phyloP scores from a whole-genome alignment of 2,329 filamentous ascomycete genomes.

The Botrytis elliptica region DNA sequence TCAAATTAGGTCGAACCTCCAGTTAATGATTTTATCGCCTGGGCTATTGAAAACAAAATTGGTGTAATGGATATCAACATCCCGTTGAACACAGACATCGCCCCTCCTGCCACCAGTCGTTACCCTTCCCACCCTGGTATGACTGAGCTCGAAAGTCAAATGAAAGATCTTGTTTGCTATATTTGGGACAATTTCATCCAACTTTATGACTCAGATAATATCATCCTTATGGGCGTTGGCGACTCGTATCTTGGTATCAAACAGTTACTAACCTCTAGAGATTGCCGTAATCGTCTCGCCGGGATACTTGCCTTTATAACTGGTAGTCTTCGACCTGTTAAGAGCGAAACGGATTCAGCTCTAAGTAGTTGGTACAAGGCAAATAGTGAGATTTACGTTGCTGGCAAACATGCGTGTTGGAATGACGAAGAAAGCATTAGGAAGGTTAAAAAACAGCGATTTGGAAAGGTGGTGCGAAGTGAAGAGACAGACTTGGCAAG shows the following conservation, averaged over 20 bases:
- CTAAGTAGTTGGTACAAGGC: constrained; percentile 80
- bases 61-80: constrained; percentile 91
- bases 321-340: constrained; percentile 73
- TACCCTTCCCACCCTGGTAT: constrained; percentile 45
- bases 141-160: constrained; percentile 50
- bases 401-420: constrained; percentile 75
- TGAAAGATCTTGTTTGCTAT: constrained; percentile 75
- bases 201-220: constrained; percentile 63
- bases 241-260: constrained; percentile 83
- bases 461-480: constrained; percentile 57
- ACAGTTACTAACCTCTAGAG: constrained; percentile 73
- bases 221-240: constrained; percentile 88
- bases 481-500: constrained; percentile 48
- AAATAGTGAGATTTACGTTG: constrained; percentile 77
- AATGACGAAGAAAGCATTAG: constrained; percentile 57
- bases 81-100: constrained; percentile 45
- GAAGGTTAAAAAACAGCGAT: constrained; percentile 60
- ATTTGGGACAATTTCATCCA: constrained; percentile 98
- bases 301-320: constrained; percentile 81
- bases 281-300: constrained; percentile 65
- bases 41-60: constrained; percentile 74
- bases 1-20: constrained; percentile 55
- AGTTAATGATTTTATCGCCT: constrained; percentile 77
- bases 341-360: constrained; percentile 71
- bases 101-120: constrained; percentile 10